A percentile compares a stretch with the other conserved stretches of the same genome.
Conservation (phyloP, 805 yeast species). For the Metschnikowia chrysomelidarum region DNA sequence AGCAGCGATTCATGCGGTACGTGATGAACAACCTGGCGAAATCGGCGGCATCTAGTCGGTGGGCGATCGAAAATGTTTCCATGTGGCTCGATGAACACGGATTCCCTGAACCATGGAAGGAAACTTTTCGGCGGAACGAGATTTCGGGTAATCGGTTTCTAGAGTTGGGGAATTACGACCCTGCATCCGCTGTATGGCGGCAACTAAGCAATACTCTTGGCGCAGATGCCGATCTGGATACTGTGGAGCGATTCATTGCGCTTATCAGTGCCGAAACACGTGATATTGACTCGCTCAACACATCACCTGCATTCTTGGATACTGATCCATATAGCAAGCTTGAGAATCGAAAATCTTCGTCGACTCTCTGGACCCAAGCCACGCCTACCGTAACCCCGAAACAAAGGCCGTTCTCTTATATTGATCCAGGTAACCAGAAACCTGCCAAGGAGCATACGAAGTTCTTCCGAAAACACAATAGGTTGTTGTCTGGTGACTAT, state of each 20-base stretch:
- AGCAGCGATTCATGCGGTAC: constrained; percentile 41
- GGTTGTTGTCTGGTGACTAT: constrained; percentile 40
- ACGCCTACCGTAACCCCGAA: constrained; percentile 22
- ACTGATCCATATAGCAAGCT: constrained; percentile 16
- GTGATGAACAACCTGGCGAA: constrained; percentile 38
- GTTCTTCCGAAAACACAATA: constrained; percentile 61
- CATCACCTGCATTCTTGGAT: constrained; percentile 12
- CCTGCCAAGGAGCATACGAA: constrained; percentile 31
- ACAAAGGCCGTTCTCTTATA: constrained; percentile 40
- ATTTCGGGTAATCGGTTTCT: constrained; percentile 64
- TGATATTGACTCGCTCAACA: constrained; percentile 11
- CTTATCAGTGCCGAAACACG: constrained; percentile 29
- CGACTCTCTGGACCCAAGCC: constrained; percentile 27
- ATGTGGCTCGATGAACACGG: constrained; percentile 67
- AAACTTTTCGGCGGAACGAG: constrained; percentile 54
- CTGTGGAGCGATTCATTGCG: constrained; percentile 58
- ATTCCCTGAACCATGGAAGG: constrained; percentile 75
- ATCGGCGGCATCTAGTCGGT: constrained; percentile 37
- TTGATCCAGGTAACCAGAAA: constrained; percentile 30
- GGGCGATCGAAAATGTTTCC: constrained; percentile 69
- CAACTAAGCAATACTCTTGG: constrained; percentile 34
- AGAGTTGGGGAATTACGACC: constrained; percentile 64
- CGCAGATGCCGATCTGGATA: constrained; percentile 46
- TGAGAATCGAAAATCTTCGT: constrained; percentile 34
- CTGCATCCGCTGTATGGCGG: constrained; percentile 44